Evolutionary conservation across 495 filamentous ascomycete species (phyloP).

Genomic region (Penicillium goetzii): DNA sequence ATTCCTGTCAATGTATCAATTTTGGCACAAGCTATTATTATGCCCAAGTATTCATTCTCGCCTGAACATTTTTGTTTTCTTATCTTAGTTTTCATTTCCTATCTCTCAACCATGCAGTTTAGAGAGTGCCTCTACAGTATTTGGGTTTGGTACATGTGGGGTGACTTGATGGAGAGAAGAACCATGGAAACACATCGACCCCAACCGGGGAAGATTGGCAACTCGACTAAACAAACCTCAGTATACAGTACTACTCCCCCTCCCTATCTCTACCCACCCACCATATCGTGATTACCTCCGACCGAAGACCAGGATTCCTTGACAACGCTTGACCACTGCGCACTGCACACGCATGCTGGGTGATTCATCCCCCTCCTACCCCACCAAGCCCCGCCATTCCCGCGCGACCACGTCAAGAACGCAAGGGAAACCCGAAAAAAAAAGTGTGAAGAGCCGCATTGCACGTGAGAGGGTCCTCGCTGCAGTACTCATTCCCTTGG

Average conservation of each 20-base stretch:
- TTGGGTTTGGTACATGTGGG: neutral
- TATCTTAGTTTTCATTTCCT: neutral
- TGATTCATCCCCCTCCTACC: slow-evolving; percentile 8
- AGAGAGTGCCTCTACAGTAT: too few relatives aligned
- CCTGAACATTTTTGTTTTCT: neutral
- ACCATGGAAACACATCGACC: slow-evolving; percentile 1
- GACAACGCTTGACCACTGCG: slow-evolving; percentile 1
- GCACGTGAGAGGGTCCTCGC: slow-evolving; percentile 24
- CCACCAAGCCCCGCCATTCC: slow-evolving; percentile 37
- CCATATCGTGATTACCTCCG: neutral
- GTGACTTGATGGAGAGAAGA: neutral
- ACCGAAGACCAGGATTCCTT: neutral
- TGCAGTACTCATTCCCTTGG: neutral
- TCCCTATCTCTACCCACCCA: neutral
- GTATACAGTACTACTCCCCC: neutral
- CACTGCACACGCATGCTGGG: neutral
- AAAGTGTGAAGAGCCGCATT: slow-evolving; percentile 30
- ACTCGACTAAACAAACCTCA: neutral
- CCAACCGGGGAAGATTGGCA: neutral
- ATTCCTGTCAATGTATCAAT: neutral
- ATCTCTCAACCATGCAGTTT: neutral
- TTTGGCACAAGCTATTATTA: neutral
- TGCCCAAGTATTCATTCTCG: neutral
- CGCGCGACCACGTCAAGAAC: slow-evolving; percentile 36
- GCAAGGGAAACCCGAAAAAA: slow-evolving; percentile 16